Evolutionary conservation across 306 rosid genomes (phyloP).

Genomic region (Acacia acuminata): DNA sequence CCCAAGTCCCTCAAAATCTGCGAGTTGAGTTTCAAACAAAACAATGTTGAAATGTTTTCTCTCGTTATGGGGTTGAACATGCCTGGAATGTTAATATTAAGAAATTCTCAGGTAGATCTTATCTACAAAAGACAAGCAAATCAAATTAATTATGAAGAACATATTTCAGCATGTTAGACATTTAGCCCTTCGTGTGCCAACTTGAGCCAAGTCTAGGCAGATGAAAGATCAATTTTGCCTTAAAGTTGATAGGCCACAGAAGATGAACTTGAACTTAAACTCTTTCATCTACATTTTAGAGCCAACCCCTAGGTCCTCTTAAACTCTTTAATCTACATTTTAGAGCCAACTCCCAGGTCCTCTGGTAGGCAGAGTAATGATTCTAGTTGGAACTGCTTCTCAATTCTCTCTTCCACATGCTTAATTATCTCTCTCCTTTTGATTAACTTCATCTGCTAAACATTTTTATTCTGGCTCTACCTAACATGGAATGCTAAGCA

Average conservation of each 20-base stretch:
- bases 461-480: background rate
- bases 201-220: background rate
- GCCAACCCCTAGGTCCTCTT: background rate
- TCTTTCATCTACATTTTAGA: background rate
- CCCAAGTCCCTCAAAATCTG: constrained; percentile 82
- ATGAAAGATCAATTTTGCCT: background rate
- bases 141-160: background rate
- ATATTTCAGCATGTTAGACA: background rate
- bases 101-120: background rate
- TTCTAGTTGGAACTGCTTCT: background rate
- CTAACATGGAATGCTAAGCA: background rate
- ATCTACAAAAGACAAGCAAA: background rate
- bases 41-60: background rate
- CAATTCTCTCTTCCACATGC: background rate
- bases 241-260: background rate
- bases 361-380: background rate
- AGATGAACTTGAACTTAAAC: background rate
- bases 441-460: background rate
- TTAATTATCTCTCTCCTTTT: background rate
- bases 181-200: background rate
- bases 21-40: constrained; percentile 28
- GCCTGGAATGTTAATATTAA: background rate
- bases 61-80: background rate
- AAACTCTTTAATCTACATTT: background rate
- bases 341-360: background rate